Percentiles rank a stretch among this genome's conserved stretches.
Evolutionary conservation across 2,329 filamentous ascomycete species (phyloP).

Genomic region (Diaporthe citrichinensis): DNA sequence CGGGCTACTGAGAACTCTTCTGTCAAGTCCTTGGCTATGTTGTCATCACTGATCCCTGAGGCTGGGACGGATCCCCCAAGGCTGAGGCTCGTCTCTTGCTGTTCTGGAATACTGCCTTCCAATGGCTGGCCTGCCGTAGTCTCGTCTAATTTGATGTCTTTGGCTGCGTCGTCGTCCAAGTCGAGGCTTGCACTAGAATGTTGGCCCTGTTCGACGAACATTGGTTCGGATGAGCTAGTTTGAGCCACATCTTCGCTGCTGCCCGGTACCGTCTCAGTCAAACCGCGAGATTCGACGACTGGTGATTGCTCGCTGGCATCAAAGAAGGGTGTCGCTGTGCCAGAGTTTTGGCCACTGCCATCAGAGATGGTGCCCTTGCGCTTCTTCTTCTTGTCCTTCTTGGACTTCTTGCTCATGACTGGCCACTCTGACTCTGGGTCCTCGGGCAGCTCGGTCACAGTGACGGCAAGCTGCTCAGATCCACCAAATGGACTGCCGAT

Average conservation of each 20-base stretch:
- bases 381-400: conserved; percentile 50
- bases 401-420: conserved; percentile 51
- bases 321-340: conserved; percentile 20
- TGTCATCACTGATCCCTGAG: not conserved
- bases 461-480: conserved; percentile 1
- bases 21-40: not conserved
- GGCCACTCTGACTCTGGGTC: conserved; percentile 43
- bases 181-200: not conserved
- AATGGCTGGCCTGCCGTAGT: not conserved
- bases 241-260: not conserved
- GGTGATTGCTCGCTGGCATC: conserved; percentile 8
- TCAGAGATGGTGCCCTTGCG: conserved; percentile 35
- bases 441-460: conserved; percentile 37
- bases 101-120: not conserved
- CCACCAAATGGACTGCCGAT: not conserved
- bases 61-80: not conserved
- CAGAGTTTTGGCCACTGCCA: conserved; percentile 21
- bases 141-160: not conserved
- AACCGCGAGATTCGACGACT: not conserved
- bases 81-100: not conserved
- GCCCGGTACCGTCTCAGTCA: not conserved
- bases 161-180: not conserved
- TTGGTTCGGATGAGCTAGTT: not conserved
- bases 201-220: not conserved
- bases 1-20: not conserved